Base-by-base conservation (phyloP, 495 filamentous ascomycete species). In the Venustampulla echinocandica region DNA sequence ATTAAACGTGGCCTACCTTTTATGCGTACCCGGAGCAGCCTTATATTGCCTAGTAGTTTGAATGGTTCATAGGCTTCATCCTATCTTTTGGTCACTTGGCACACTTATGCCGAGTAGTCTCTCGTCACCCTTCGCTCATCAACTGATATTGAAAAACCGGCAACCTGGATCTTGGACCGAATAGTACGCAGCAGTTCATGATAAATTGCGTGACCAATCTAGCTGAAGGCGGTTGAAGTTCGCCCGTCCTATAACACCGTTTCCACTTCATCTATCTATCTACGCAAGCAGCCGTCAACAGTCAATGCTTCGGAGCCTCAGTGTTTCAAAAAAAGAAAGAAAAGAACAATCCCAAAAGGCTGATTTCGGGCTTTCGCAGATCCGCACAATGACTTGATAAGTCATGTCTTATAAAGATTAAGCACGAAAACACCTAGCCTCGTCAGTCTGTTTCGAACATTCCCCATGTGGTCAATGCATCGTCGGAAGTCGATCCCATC, bases 381-480 rank as follows among this genome's bases (percentile, higher is more conserved):
- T 54, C 51, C 47, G 50, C 33, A 39, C 32, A 14, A 33, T 46
- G 23, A 32, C 45, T 54, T 52, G 40, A 54, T 46, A 49, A 46
- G 42, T 52, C 49, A 35, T 44, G 50, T 52, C 47, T 54, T 52
- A 30, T 48, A 45, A 43, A 49, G 36, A 36, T 44, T 44, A 36
- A 34, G 23, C 50, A 45, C 52, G 43, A 54, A 49, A 57, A 49
- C 47, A 40, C 40, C 18, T 51, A 58, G 51, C 51, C 48, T 58
- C 55, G 46, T 24, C 51, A 47, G 41, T 54, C 48, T 54, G 55
- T 58, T 58, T 58, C 51, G 45, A 54, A 49, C 38, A 48, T 52
- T 52, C 44, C 55, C 44, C 30, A 48, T 44, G 42, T 49, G 47
- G 55, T 58, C 55, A 52, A 58, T 54, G 55, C 55, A 58, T 49